A percentile compares a stretch with the other conserved stretches of the same genome.
phyloP scores from a whole-genome alignment of 441 rosid genomes.

The Macaranga tanarius region DNA sequence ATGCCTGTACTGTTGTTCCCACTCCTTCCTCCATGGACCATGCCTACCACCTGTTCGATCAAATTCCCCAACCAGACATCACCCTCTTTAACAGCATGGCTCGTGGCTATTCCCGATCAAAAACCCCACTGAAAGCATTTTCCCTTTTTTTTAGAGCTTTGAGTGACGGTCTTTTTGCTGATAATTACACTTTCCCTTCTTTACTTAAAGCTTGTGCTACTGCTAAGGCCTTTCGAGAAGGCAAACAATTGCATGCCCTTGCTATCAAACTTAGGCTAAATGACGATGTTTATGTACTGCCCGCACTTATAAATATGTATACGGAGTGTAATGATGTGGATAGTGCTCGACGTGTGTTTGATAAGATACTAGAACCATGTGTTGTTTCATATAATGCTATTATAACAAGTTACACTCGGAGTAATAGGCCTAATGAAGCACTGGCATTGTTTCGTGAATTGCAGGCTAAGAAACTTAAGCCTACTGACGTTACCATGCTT shows the following conservation, averaged over 20 bases:
- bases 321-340: conserved; percentile 62
- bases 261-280: conserved; percentile 55
- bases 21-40: conserved; percentile 47
- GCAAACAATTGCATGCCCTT: conserved; percentile 68
- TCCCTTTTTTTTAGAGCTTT: conserved; percentile 44
- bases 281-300: conserved; percentile 48
- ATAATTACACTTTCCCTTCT: conserved; percentile 65
- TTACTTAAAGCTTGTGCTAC: conserved; percentile 67
- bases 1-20: conserved; percentile 46
- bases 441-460: conserved; percentile 63
- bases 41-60: conserved; percentile 63
- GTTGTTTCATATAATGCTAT: conserved; percentile 69
- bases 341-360: conserved; percentile 61
- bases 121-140: conserved; percentile 43
- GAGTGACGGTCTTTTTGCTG: conserved; percentile 43
- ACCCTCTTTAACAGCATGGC: conserved; percentile 51
- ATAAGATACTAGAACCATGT: conserved; percentile 53
- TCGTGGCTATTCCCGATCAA: conserved; percentile 70
- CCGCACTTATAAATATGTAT: conserved; percentile 72
- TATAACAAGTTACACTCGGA: conserved; percentile 57
- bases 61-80: conserved; percentile 53
- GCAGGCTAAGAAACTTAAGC: conserved; percentile 55
- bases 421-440: conserved; percentile 74
- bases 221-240: conserved; percentile 55
- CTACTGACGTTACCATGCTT: conserved; percentile 68